Base-by-base conservation (phyloP, 805 yeast species). In the Torulaspora microellipsoides region DNA sequence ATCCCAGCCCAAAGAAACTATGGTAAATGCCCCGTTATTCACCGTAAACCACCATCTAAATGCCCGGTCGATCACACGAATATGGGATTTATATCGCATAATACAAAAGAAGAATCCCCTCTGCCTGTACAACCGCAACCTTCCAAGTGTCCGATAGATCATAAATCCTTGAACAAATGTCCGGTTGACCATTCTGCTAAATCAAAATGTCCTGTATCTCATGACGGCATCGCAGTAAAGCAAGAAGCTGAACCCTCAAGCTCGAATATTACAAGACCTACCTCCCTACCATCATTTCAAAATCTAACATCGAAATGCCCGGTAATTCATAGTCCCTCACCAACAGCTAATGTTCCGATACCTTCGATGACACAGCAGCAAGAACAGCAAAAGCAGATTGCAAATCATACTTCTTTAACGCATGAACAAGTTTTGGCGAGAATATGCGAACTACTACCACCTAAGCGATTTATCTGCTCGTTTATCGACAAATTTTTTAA, bases 401-500 rank as follows among this genome's bases (percentile, higher is more conserved):
- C 15, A 17, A 33, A 20, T 14, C 25, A 20, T 20, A 40, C n/a
- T 12, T 13, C 29, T n/a, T 13, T 47, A 36, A 34, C 50, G 20
- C 33, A 50, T 28, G 53, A 55, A 9, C 60, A 63, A 48, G 53
- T 62, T 8, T 46, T 53, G 20, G 42, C 51, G 8, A 43, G 65
- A 57, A 43, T 67, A 47, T 42, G 73, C 49, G 66, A 66, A 43
- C 64, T 68, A 40, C 53, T 83, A 36, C 90, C 90, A 0, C 70
- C 66, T 25, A 75, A 76, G 52, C 70, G 69, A 45, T 71, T 78
- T 1, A 69, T 81, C 8, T 77, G 84, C 77, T 54, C 71, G 35
- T 65, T 80, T 38, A 64, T 83, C 25, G 78, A 80, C 46, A 66
- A 80, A 49, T 83, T 77, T 49, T 83, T 83, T 56, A 70, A 69